phyloP scores from a whole-genome alignment of 768 basidiomycete genomes.

The Tephrocybe sp. region DNA sequence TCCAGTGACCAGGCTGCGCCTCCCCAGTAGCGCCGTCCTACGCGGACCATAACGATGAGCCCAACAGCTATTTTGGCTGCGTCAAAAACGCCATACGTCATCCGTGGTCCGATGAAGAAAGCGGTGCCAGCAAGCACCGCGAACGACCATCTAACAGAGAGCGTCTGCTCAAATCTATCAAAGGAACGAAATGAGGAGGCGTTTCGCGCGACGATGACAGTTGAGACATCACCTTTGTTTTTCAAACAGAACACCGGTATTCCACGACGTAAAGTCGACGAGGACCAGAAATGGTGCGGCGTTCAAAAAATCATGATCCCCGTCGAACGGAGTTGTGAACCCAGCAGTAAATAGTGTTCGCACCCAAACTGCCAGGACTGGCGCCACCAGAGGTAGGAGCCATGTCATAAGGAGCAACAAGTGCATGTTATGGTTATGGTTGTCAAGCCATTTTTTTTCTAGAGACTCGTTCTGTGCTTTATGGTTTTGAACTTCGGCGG shows the following conservation, averaged over 20 bases:
- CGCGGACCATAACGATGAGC: slow-evolving; percentile 42
- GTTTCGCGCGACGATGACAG: neutral
- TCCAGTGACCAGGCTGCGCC: slow-evolving; percentile 31
- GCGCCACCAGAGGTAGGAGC: slow-evolving; percentile 75
- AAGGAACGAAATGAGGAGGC: slow-evolving; percentile 7
- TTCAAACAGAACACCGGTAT: slow-evolving; percentile 39
- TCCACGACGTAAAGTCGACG: slow-evolving; percentile 61
- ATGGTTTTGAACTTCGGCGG: slow-evolving; percentile 9
- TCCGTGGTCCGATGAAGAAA: slow-evolving; percentile 67
- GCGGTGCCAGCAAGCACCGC: slow-evolving; percentile 48
- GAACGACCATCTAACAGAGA: slow-evolving; percentile 57
- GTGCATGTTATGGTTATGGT: slow-evolving; percentile 55
- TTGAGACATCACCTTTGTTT: slow-evolving; percentile 36
- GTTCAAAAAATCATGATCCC: slow-evolving; percentile 73
- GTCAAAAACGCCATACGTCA: slow-evolving; percentile 68
- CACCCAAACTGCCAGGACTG: slow-evolving; percentile 87
- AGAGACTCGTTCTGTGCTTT: slow-evolving; percentile 8
- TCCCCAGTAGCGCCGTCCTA: slow-evolving; percentile 53
- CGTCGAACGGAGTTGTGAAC: slow-evolving; percentile 74
- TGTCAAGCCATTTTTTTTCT: slow-evolving; percentile 22
- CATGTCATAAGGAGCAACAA: slow-evolving; percentile 76
- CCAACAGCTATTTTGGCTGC: slow-evolving; percentile 49
- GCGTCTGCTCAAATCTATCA: slow-evolving; percentile 36
- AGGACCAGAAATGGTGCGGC: slow-evolving; percentile 65
- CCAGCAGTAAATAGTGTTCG: slow-evolving; percentile 82